These are phyloP conservation scores for Prunus armeniaca DNA, from an alignment of 306 rosid species.

Conservation along the genomic window DNA sequence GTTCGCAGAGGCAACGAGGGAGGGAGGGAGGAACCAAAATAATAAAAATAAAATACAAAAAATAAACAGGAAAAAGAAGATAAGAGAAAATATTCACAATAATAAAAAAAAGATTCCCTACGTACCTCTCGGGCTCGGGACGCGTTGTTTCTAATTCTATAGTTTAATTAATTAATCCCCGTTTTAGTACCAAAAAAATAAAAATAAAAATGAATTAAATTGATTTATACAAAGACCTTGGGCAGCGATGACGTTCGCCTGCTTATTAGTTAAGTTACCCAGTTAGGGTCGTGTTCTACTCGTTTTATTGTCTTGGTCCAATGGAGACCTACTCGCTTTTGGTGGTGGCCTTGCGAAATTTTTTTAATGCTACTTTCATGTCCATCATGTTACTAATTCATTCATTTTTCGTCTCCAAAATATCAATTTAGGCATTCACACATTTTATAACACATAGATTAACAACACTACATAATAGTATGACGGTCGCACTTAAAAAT, in stretches of 20 bases:
- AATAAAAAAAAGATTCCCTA: neutral
- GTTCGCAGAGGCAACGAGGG: neutral
- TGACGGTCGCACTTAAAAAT: accelerated
- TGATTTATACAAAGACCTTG: neutral
- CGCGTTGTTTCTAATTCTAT: neutral
- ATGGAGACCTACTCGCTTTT: too few species aligned
- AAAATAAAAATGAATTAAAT: neutral
- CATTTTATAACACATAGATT: too few species aligned
- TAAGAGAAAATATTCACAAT: neutral
- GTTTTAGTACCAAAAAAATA: neutral
- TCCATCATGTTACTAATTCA: too few species aligned
- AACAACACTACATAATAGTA: too few species aligned
- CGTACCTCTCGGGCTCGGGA: neutral
- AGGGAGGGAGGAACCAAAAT: neutral
- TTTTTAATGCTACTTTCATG: too few species aligned
- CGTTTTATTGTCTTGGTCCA: too few species aligned
- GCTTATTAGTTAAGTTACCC: neutral
- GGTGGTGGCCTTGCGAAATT: too few species aligned
- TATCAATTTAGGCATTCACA: too few species aligned
- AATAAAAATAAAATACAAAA: neutral
- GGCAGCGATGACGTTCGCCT: neutral
- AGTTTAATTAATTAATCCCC: neutral
- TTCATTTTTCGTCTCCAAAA: accelerated
- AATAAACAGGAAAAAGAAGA: neutral
- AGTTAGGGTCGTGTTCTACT: too few species aligned